Conservation (phyloP, 2,329 filamentous ascomycete species). For the Ophiostoma sp. region DNA sequence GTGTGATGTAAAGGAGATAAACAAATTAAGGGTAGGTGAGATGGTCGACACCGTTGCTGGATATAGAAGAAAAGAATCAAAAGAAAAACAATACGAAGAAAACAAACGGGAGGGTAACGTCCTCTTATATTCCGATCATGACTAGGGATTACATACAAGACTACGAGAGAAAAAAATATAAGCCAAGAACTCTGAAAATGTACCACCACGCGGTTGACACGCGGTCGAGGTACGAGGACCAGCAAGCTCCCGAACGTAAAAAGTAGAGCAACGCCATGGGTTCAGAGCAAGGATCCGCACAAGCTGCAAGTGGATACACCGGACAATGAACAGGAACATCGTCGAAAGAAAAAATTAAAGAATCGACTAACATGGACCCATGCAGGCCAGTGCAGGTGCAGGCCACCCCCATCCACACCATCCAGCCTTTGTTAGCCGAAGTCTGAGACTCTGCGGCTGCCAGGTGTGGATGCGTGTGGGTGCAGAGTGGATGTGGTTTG, state of each 20-base stretch:
- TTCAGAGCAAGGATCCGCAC: background rate
- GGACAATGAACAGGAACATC: background rate
- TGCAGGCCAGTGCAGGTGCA: background rate
- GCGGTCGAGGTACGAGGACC: background rate
- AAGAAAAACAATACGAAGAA: background rate
- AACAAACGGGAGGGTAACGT: background rate
- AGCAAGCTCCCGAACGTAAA: background rate
- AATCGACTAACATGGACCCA: background rate
- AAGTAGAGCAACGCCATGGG: background rate
- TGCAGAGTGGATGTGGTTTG: background rate
- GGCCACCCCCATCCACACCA: too few species aligned
- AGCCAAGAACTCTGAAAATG: background rate
- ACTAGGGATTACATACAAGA: background rate
- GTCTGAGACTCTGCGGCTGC: background rate
- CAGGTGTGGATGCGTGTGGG: constrained; percentile 2
- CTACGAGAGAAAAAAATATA: background rate
- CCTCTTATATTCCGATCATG: constrained; percentile 5
- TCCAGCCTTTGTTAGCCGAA: background rate
- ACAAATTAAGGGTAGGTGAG: background rate
- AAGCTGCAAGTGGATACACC: background rate
- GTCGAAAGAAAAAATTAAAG: background rate
- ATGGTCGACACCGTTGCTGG: background rate
- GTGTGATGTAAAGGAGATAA: background rate
- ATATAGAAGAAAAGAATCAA: background rate
- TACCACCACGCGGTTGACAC: background rate